Evolutionary conservation across 371 early-diverging fungal genomes (phyloP).

Genomic region (Mucor sp.): DNA sequence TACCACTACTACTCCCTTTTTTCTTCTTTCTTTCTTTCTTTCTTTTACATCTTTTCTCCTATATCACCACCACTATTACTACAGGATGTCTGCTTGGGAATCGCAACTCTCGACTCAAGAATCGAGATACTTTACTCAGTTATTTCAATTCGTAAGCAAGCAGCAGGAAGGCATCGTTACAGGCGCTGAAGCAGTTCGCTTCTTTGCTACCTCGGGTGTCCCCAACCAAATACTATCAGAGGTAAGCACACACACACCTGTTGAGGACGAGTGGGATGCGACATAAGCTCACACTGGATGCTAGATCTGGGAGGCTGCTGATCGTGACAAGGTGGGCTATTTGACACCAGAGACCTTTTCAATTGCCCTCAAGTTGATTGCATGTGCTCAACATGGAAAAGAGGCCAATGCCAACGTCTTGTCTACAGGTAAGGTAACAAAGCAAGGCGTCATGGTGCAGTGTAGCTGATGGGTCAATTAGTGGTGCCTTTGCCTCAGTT

Average conservation of each 20-base stretch:
- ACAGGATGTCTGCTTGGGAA: conserved; percentile 36
- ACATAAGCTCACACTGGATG: background rate
- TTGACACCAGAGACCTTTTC: conserved; percentile 34
- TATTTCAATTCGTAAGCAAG: conserved; percentile 68
- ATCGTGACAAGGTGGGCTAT: conserved; percentile 33
- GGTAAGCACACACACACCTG: conserved; percentile 34
- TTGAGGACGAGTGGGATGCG: too few species aligned
- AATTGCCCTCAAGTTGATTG: conserved; percentile 37
- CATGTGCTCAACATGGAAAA: conserved; percentile 69
- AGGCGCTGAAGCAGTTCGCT: conserved; percentile 80
- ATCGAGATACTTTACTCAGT: conserved; percentile 60
- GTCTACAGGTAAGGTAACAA: conserved; percentile 26
- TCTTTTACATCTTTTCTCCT: conserved; percentile 8
- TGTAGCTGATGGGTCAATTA: too few species aligned
- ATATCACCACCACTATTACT: background rate
- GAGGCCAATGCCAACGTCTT: conserved; percentile 38
- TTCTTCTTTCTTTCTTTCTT: conserved; percentile 1
- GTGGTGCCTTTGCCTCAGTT: conserved; percentile 61
- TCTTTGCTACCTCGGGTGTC: conserved; percentile 82
- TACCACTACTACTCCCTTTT: background rate
- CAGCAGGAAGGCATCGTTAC: conserved; percentile 67
- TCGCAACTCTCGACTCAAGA: conserved; percentile 69
- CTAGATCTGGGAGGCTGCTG: conserved; percentile 61
- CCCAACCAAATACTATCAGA: conserved; percentile 73
- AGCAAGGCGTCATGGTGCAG: too few species aligned